Evolutionary conservation across 2,329 filamentous ascomycete genomes (phyloP).

Genomic region (Chalaropsis ovoidea): DNA sequence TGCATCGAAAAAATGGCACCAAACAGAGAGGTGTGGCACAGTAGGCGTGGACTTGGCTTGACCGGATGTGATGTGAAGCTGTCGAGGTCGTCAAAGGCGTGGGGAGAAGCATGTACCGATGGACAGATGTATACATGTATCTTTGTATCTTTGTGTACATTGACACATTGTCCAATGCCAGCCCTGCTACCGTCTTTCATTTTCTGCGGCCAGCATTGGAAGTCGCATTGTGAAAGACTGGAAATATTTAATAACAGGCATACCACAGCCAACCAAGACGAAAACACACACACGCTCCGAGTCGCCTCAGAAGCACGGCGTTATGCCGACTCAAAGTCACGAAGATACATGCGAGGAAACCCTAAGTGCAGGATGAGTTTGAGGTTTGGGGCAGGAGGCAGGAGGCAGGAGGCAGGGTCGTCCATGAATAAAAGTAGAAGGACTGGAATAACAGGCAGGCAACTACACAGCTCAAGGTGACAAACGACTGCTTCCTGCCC

Average conservation of each 20-base stretch:
- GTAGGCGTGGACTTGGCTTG: neutral
- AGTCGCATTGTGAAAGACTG: neutral
- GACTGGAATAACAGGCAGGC: neutral
- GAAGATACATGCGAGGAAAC: too few species aligned
- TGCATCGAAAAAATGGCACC: neutral
- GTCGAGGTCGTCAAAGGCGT: neutral
- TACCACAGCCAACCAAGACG: too few species aligned
- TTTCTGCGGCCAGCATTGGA: neutral
- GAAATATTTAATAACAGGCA: neutral
- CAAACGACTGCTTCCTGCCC: neutral
- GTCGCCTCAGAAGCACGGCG: too few species aligned
- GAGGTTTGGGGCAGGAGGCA: neutral
- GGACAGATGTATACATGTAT: neutral
- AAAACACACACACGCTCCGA: too few species aligned
- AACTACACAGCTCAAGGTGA: neutral
- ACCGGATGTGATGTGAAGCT: neutral
- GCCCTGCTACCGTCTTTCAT: neutral
- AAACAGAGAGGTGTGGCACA: slow-evolving; percentile 1
- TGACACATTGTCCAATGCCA: neutral
- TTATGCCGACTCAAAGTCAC: too few species aligned
- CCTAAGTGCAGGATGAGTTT: neutral
- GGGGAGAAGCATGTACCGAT: neutral
- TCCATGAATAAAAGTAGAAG: neutral
- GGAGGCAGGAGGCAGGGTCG: neutral
- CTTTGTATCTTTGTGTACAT: neutral